These are phyloP conservation scores for Xylariales sp. DNA, from an alignment of 2,329 filamentous ascomycete species.

Conservation along the genomic window DNA sequence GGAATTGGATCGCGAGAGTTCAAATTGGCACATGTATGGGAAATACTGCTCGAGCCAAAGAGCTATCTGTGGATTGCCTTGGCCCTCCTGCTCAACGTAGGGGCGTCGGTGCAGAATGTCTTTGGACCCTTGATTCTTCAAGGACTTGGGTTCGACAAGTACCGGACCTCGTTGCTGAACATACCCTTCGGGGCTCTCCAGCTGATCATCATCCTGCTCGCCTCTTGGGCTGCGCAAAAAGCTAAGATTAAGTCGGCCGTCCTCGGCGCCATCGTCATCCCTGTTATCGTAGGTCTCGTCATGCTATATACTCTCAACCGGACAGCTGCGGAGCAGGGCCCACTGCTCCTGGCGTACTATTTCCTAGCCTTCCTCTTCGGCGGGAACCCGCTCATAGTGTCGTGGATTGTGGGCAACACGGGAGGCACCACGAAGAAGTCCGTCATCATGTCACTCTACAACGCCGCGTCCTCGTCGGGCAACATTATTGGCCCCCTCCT, in stretches of 20 bases:
- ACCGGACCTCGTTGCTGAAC: constrained; percentile 55
- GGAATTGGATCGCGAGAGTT: constrained; percentile 68
- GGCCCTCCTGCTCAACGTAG: constrained; percentile 59
- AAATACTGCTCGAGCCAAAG: constrained; percentile 43
- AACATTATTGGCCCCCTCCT: constrained; percentile 65
- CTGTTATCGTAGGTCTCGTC: constrained; percentile 55
- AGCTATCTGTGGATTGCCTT: constrained; percentile 58
- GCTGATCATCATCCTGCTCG: constrained; percentile 51
- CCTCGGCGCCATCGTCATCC: constrained; percentile 49
- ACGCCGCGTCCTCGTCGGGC: constrained; percentile 56
- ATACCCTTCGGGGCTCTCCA: constrained; percentile 64
- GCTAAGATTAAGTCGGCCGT: constrained; percentile 53
- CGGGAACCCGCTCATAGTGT: constrained; percentile 60
- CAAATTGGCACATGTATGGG: constrained; percentile 58
- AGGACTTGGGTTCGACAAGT: constrained; percentile 56
- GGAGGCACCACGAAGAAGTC: constrained; percentile 66
- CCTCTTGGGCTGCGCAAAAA: constrained; percentile 53
- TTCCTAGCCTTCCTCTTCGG: constrained; percentile 63
- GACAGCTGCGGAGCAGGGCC: constrained; percentile 32
- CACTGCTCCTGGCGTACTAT: constrained; percentile 58
- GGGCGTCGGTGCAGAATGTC: constrained; percentile 56
- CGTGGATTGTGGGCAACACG: constrained; percentile 67
- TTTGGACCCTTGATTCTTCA: constrained; percentile 61
- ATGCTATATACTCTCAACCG: constrained; percentile 52
- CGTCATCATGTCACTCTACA: constrained; percentile 59